Conservation (phyloP, 306 rosid genomes). For the Inga oerstediana region DNA sequence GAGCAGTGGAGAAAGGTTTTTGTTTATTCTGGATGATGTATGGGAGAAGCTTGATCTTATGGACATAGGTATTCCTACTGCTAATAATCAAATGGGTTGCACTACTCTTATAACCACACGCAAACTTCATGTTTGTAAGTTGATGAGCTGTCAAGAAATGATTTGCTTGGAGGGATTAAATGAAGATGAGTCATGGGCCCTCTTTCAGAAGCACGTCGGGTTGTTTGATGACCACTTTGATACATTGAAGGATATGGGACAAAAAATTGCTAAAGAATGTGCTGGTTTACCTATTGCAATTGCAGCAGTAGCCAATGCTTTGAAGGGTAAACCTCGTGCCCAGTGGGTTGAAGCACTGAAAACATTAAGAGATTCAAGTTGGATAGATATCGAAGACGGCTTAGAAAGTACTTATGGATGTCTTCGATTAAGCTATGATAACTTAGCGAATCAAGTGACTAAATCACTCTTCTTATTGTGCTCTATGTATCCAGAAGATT, state of each 20-base stretch:
- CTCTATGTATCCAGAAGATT: neutral
- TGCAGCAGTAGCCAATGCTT: neutral
- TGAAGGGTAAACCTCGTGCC: neutral
- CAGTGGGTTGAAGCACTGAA: neutral
- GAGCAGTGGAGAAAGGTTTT: neutral
- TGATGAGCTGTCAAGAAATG: neutral
- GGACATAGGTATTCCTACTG: neutral
- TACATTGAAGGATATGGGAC: neutral
- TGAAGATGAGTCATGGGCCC: neutral
- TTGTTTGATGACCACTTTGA: too few species aligned
- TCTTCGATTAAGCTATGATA: neutral
- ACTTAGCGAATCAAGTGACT: neutral
- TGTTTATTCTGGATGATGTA: neutral
- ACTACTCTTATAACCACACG: neutral
- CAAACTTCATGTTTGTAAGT: neutral
- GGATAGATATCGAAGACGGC: neutral
- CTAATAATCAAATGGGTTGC: neutral
- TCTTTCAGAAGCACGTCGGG: neutral
- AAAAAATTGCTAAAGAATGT: neutral
- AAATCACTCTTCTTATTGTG: neutral
- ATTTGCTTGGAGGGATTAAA: neutral
- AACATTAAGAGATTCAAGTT: neutral
- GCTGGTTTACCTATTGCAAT: conserved; percentile 6
- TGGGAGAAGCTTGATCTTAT: neutral
- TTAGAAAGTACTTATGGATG: neutral